These are phyloP conservation scores for Pseudogymnoascus sp. DNA, from an alignment of 2,329 filamentous ascomycete genomes.

Conservation along the genomic window DNA sequence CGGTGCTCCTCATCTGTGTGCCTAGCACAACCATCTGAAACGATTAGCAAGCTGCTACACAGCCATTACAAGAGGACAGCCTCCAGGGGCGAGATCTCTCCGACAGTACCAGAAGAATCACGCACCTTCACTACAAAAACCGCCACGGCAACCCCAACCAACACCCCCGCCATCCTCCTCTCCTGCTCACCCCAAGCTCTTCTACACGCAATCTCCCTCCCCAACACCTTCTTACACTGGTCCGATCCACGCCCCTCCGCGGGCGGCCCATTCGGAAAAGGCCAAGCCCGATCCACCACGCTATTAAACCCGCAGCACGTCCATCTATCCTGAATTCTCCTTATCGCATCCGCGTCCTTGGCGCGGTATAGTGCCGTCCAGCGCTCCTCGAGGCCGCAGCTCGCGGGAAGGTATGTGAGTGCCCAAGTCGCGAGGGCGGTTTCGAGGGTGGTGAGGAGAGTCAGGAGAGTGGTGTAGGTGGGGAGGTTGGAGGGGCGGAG, in stretches of 20 bases:
- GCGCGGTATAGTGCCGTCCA: slow-evolving; percentile 49
- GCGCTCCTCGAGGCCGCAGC: slow-evolving; percentile 48
- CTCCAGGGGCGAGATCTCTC: neutral
- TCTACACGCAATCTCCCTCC: slow-evolving; percentile 42
- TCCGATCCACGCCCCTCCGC: slow-evolving; percentile 22
- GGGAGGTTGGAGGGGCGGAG: neutral
- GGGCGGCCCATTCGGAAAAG: slow-evolving; percentile 40
- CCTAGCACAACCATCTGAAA: slow-evolving; percentile 20
- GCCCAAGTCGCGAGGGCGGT: slow-evolving; percentile 26
- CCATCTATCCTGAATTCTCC: slow-evolving; percentile 57
- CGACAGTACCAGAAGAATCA: neutral
- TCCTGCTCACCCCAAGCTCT: slow-evolving; percentile 50
- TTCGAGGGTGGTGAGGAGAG: slow-evolving; percentile 28
- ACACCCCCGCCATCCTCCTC: slow-evolving; percentile 45
- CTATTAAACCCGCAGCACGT: slow-evolving; percentile 59
- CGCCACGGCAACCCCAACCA: slow-evolving; percentile 46
- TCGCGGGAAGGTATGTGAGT: slow-evolving; percentile 23
- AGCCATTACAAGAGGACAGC: neutral
- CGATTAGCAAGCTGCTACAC: neutral
- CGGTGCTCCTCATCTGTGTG: slow-evolving; percentile 22
- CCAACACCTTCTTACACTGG: slow-evolving; percentile 42
- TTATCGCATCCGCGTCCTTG: slow-evolving; percentile 46
- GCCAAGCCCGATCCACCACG: slow-evolving; percentile 54
- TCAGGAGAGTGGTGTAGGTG: slow-evolving; percentile 24
- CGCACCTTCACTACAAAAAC: slow-evolving; percentile 52